Percentiles rank a stretch among this genome's conserved stretches.
phyloP scores from a whole-genome alignment of 2,329 filamentous ascomycete species.

The Westerdykella aurantiaca region DNA sequence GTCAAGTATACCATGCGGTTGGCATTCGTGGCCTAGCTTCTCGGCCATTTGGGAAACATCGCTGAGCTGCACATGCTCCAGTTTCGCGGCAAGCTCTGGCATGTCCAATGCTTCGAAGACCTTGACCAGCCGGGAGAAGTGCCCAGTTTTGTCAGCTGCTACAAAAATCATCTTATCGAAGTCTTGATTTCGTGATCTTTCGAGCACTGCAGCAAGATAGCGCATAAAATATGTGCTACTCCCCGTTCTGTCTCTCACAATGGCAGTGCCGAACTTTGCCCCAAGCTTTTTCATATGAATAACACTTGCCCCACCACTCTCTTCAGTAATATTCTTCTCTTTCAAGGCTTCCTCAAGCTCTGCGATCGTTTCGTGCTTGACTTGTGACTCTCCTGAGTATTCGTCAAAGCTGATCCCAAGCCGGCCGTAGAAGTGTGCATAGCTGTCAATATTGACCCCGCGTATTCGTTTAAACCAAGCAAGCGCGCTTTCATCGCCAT shows the following conservation, averaged over 20 bases:
- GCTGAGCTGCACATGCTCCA: constrained; percentile 71
- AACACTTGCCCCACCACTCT: constrained; percentile 66
- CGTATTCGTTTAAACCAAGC: constrained; percentile 61
- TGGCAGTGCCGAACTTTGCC: constrained; percentile 63
- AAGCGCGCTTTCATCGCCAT: constrained; percentile 57
- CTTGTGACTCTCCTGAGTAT: constrained; percentile 69
- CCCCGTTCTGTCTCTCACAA: constrained; percentile 68
- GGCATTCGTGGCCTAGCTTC: constrained; percentile 58
- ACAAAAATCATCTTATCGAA: constrained; percentile 80
- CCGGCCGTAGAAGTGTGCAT: constrained; percentile 62
- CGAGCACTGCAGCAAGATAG: constrained; percentile 68
- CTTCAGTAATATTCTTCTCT: constrained; percentile 60
- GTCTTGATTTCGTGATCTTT: constrained; percentile 54
- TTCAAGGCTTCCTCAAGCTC: constrained; percentile 57
- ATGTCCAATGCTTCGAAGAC: constrained; percentile 67
- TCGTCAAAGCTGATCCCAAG: constrained; percentile 68
- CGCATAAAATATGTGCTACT: constrained; percentile 73
- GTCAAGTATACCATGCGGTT: constrained; percentile 61
- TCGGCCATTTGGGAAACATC: constrained; percentile 49
- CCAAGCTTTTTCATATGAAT: constrained; percentile 67
- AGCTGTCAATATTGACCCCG: constrained; percentile 61
- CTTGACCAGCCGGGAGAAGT: constrained; percentile 70
- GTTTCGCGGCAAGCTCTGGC: constrained; percentile 60
- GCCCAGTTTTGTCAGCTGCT: constrained; percentile 64
- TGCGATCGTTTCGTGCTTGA: constrained; percentile 61